Conservation (phyloP, 345 rosid species). For the Melaleuca quinquenervia region DNA sequence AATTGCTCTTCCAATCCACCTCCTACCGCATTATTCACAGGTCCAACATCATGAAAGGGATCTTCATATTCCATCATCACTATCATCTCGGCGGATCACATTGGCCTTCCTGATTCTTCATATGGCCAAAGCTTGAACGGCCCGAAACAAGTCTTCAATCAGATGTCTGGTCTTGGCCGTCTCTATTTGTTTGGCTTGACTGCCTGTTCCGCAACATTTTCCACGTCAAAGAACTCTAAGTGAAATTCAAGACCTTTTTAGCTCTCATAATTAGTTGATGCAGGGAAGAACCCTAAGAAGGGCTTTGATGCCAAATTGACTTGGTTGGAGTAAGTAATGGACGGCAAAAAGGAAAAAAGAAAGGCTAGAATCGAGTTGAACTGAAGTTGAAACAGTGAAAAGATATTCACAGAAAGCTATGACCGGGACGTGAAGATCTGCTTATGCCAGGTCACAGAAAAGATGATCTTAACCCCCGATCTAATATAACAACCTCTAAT, state of each 20-base stretch:
- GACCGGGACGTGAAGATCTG: not conserved
- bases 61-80: not conserved
- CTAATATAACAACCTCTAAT: not conserved
- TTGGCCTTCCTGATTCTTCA: not conserved
- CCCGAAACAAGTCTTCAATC: not conserved
- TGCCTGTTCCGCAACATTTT: not conserved
- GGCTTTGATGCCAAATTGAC: not conserved
- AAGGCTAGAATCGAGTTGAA: not conserved
- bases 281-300: not conserved
- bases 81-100: not conserved
- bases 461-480: not conserved
- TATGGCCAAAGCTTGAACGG: not conserved
- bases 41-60: not conserved
- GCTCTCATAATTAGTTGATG: not conserved
- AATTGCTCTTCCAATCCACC: not conserved
- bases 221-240: not conserved
- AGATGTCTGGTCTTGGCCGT: not conserved
- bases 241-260: not conserved
- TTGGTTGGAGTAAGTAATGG: not conserved
- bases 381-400: not conserved
- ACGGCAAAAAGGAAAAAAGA: not conserved
- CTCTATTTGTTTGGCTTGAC: not conserved
- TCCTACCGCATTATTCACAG: not conserved
- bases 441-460: not conserved
- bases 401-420: not conserved